These are phyloP conservation scores for Pueraria montana DNA, from an alignment of 306 rosid genomes.

Conservation along the genomic window DNA sequence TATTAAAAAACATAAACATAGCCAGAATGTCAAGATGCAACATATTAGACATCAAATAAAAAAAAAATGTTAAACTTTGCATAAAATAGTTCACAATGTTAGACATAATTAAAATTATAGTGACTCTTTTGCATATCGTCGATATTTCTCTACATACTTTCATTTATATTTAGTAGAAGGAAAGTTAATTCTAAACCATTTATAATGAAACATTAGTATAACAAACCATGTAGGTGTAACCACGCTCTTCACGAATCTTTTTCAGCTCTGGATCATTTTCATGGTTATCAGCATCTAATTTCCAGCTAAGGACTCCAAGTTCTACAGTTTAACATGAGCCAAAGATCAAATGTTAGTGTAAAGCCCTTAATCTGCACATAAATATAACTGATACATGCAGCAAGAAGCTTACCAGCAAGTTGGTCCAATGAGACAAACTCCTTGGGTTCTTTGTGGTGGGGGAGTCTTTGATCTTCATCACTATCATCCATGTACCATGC, in stretches of 20 bases:
- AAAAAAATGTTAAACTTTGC: background rate
- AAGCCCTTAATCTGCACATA: conserved; percentile 9
- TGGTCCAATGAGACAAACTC: conserved; percentile 82
- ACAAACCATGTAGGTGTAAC: conserved; percentile 88
- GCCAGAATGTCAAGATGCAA: conserved; percentile 13
- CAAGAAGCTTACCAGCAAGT: conserved; percentile 71
- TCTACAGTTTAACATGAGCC: conserved; percentile 60
- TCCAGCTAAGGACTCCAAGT: conserved; percentile 99
- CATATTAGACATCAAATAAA: conserved; percentile 8
- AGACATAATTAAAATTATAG: conserved; percentile 5
- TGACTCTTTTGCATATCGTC: background rate
- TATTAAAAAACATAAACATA: conserved; percentile 23
- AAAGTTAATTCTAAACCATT: background rate
- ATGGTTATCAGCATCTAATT: conserved; percentile 79
- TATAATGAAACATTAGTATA: conserved; percentile 8
- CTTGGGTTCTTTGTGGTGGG: conserved; percentile 90
- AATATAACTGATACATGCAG: conserved; percentile 25
- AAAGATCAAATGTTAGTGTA: background rate
- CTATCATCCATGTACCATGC: conserved; percentile 99
- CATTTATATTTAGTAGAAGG: background rate
- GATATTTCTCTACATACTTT: background rate
- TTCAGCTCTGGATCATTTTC: conserved; percentile 91
- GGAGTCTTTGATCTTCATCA: conserved; percentile 92
- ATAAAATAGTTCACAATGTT: background rate
- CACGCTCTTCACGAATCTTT: conserved; percentile 92